phyloP scores from a whole-genome alignment of 352 stramenopile species.

The Globisporangium nunn region DNA sequence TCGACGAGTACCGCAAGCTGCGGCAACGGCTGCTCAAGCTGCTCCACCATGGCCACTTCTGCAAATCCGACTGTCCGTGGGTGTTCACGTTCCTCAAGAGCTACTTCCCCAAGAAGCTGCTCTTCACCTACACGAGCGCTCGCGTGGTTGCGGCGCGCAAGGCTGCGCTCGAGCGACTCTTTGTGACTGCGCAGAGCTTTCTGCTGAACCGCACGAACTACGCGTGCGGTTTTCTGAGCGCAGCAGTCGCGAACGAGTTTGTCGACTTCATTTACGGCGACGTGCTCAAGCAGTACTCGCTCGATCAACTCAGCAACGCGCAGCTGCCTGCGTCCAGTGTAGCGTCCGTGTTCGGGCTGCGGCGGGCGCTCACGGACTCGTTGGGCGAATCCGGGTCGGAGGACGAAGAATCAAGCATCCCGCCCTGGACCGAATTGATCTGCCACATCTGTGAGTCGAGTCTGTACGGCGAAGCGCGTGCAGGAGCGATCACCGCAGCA shows the following conservation, averaged over 20 bases:
- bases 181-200: constrained; percentile 46
- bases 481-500: not conserved
- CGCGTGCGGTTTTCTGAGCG: constrained; percentile 31
- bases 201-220: constrained; percentile 58
- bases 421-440: constrained; percentile 17
- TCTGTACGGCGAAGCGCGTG: constrained; percentile 37
- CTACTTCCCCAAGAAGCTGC: constrained; percentile 66
- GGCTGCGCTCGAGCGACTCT: constrained; percentile 49
- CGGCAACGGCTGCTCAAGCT: constrained; percentile 59
- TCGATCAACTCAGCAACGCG: constrained; percentile 14
- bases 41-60: constrained; percentile 69
- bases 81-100: constrained; percentile 69
- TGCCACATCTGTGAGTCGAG: constrained; percentile 35
- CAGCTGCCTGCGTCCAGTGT: constrained; percentile 7
- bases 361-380: constrained; percentile 13
- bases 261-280: constrained; percentile 66
- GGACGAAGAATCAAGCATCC: constrained; percentile 23
- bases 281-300: constrained; percentile 34
- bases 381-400: constrained; percentile 16
- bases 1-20: constrained; percentile 69
- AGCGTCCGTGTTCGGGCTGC: not conserved
- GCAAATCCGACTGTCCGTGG: constrained; percentile 60
- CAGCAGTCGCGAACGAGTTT: constrained; percentile 28
- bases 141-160: constrained; percentile 38
- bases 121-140: constrained; percentile 38